phyloP scores from a whole-genome alignment of 345 rosid species.

The Acer saccharum region DNA sequence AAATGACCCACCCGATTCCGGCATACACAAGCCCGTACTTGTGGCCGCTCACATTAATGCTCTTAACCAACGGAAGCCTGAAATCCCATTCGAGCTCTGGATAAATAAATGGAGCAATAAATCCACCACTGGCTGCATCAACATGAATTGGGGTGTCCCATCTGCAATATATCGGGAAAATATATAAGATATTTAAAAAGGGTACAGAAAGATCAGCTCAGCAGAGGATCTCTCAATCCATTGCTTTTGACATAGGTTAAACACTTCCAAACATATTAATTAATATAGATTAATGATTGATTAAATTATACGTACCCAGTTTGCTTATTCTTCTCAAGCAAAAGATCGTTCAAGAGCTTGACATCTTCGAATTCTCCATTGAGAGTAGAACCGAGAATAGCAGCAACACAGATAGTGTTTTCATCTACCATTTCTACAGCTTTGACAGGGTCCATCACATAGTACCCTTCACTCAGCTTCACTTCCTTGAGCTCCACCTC shows the following conservation, averaged over 20 bases:
- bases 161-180: constrained; percentile 1
- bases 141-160: constrained; percentile 67
- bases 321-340: constrained; percentile 29
- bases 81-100: too few relatives aligned
- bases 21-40: constrained; percentile 56
- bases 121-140: constrained; percentile 44
- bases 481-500: constrained; percentile 15
- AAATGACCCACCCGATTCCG: constrained; percentile 56
- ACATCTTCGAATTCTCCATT: constrained; percentile 51
- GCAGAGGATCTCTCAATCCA: too few relatives aligned
- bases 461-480: constrained; percentile 3
- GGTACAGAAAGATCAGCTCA: too few relatives aligned
- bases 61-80: constrained; percentile 12
- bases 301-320: constrained; percentile 25
- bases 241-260: too few relatives aligned
- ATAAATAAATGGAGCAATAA: too few relatives aligned
- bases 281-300: too few relatives aligned
- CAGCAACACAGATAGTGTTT: constrained; percentile 34
- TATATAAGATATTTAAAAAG: too few relatives aligned
- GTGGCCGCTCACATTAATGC: constrained; percentile 61
- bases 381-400: constrained; percentile 34
- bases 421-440: constrained; percentile 46
- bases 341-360: constrained; percentile 36
- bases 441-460: constrained; percentile 39
- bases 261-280: too few relatives aligned